Percentiles rank a stretch among this genome's conserved stretches.
Evolutionary conservation across 1,284 basidiomycete genomes (phyloP).

Genomic region (Microstroma glucosiphilum): DNA sequence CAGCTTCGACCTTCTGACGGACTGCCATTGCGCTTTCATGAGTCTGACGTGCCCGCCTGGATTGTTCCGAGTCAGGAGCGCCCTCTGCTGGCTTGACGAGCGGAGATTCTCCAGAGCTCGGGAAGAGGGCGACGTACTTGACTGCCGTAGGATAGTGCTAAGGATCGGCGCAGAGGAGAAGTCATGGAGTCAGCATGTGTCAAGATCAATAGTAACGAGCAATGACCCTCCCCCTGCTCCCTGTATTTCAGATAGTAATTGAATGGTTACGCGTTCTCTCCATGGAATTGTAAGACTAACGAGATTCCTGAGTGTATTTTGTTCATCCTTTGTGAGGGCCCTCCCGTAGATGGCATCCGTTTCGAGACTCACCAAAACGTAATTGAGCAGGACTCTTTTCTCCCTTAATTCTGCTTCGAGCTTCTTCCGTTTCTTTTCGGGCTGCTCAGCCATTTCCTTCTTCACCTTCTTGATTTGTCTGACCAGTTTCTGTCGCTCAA

Average conservation of each 20-base stretch:
- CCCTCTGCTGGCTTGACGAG: constrained; percentile 15
- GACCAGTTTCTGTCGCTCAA: constrained; percentile 15
- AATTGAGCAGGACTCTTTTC: constrained; percentile 12
- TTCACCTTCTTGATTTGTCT: constrained; percentile 5
- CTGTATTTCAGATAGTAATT: background rate
- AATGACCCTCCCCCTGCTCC: too few relatives aligned
- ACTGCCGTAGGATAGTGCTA: constrained; percentile 10
- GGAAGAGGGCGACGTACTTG: constrained; percentile 32
- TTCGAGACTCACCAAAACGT: constrained; percentile 9
- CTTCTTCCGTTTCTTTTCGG: background rate
- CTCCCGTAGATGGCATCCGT: background rate
- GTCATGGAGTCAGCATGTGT: background rate
- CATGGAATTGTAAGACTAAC: constrained; percentile 8
- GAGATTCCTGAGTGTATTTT: constrained; percentile 6
- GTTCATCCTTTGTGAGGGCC: constrained; percentile 1
- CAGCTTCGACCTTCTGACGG: constrained; percentile 20
- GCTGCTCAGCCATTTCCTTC: background rate
- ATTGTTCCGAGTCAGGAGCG: constrained; percentile 20
- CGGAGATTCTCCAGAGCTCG: constrained; percentile 16
- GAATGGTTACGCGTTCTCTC: constrained; percentile 8
- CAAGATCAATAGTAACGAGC: too few relatives aligned
- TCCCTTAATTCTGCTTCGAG: constrained; percentile 9
- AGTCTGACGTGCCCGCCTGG: background rate
- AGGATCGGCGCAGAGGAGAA: background rate
- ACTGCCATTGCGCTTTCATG: constrained; percentile 18